Conservation (phyloP, 2,329 filamentous ascomycete genomes). For the Fusarium goolgardi region DNA sequence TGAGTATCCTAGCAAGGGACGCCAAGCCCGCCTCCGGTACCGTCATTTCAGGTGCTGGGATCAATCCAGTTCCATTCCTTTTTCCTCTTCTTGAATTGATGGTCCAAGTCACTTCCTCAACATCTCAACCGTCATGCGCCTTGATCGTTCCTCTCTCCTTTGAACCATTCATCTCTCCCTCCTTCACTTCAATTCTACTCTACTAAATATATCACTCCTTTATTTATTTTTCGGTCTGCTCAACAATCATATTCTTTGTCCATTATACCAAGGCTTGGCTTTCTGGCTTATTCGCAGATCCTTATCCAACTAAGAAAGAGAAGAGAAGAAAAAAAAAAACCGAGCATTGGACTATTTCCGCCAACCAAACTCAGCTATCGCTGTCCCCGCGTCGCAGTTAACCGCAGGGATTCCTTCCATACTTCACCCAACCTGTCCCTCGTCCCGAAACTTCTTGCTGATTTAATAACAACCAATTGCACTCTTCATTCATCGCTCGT, state of each 20-base stretch:
- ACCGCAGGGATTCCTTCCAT: constrained; percentile 36
- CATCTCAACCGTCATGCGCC: constrained; percentile 32
- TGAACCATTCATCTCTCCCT: constrained; percentile 16
- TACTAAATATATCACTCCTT: constrained; percentile 23
- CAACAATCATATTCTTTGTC: constrained; percentile 21
- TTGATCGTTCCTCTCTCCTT: constrained; percentile 27
- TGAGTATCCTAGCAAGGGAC: constrained; percentile 36
- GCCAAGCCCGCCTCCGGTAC: constrained; percentile 37
- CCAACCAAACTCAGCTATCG: constrained; percentile 44
- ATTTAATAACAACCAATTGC: constrained; percentile 42
- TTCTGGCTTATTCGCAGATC: constrained; percentile 35
- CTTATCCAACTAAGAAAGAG: constrained; percentile 30
- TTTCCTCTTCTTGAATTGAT: constrained; percentile 22
- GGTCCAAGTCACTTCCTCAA: constrained; percentile 26
- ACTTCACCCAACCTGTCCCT: constrained; percentile 36
- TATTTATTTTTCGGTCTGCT: not conserved
- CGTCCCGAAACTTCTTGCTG: constrained; percentile 29
- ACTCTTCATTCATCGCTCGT: constrained; percentile 39
- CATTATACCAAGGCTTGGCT: constrained; percentile 32
- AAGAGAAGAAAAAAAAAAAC: constrained; percentile 19
- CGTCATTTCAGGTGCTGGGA: constrained; percentile 38
- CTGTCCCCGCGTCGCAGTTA: constrained; percentile 38
- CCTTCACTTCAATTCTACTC: constrained; percentile 11
- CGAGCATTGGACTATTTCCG: constrained; percentile 23
- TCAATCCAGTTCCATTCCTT: constrained; percentile 20